Percentiles rank a stretch among this genome's conserved stretches.
Conservation (phyloP, 129 eudicot genomes). For the Pseudognaphalium luteoalbum region DNA sequence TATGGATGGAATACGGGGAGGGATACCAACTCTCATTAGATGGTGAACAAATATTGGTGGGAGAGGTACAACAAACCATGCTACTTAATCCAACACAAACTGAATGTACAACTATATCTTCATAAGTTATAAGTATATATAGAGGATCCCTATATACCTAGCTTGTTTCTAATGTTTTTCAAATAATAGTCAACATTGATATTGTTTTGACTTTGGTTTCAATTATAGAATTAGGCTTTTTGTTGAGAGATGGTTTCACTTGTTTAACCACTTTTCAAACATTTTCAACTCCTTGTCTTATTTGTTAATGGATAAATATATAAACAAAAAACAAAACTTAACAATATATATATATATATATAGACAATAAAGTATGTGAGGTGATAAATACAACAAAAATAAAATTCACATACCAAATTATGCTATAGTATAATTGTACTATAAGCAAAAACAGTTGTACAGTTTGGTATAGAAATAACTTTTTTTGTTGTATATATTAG, state of each 20-base stretch:
- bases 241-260: constrained; percentile 10
- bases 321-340: too few relatives aligned
- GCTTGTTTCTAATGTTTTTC: constrained; percentile 15
- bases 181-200: constrained; percentile 15
- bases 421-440: too few relatives aligned
- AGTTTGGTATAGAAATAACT: too few relatives aligned
- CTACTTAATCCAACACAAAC: constrained; percentile 36
- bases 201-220: constrained; percentile 16
- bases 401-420: too few relatives aligned
- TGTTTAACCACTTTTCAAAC: neutral
- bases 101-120: constrained; percentile 13
- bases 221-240: neutral
- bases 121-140: constrained; percentile 30
- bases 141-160: constrained; percentile 3
- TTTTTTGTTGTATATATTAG: too few relatives aligned
- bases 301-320: too few relatives aligned
- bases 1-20: constrained; percentile 20
- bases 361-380: too few relatives aligned
- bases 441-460: too few relatives aligned
- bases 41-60: constrained; percentile 37
- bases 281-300: neutral
- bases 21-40: constrained; percentile 38
- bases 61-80: constrained; percentile 30
- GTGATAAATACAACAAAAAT: too few relatives aligned
- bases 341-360: too few relatives aligned